Conservation (phyloP, 306 rosid species). For the Gleditsia sinensis region DNA sequence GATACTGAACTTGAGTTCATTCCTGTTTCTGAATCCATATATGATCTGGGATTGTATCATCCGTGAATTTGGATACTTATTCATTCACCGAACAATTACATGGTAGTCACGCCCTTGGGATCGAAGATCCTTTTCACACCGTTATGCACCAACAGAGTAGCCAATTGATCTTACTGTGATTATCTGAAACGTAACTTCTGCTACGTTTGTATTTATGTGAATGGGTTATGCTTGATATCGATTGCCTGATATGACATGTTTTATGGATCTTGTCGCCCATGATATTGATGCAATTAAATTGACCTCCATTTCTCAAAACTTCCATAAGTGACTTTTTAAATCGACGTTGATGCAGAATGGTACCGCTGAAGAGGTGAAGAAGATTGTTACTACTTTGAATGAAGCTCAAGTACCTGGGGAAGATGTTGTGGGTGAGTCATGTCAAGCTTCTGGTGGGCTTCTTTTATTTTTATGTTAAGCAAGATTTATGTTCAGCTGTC, state of each 20-base stretch:
- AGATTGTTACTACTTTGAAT: conserved; percentile 67
- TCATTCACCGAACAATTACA: not conserved
- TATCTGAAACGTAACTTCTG: not conserved
- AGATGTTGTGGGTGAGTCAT: conserved; percentile 78
- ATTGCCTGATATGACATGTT: not conserved
- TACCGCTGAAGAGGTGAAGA: conserved; percentile 82
- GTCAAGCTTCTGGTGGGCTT: not conserved
- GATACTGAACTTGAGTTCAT: not conserved
- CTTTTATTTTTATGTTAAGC: not conserved
- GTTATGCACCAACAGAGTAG: not conserved
- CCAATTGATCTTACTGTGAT: not conserved
- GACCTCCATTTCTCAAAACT: not conserved
- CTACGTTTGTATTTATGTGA: not conserved
- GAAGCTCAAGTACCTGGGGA: conserved; percentile 76
- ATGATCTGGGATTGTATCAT: conserved; percentile 14
- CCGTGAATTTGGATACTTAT: not conserved
- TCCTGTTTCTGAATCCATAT: not conserved
- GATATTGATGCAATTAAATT: not conserved
- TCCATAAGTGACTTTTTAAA: not conserved
- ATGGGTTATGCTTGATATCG: conserved; percentile 4
- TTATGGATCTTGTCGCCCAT: conserved; percentile 13
- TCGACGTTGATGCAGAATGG: conserved; percentile 64
- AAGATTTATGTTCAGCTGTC: not conserved
- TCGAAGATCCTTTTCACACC: conserved; percentile 27
- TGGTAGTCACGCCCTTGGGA: not conserved